Conservation (phyloP, 2,329 filamentous ascomycete species). For the Aureobasidium vineae region DNA sequence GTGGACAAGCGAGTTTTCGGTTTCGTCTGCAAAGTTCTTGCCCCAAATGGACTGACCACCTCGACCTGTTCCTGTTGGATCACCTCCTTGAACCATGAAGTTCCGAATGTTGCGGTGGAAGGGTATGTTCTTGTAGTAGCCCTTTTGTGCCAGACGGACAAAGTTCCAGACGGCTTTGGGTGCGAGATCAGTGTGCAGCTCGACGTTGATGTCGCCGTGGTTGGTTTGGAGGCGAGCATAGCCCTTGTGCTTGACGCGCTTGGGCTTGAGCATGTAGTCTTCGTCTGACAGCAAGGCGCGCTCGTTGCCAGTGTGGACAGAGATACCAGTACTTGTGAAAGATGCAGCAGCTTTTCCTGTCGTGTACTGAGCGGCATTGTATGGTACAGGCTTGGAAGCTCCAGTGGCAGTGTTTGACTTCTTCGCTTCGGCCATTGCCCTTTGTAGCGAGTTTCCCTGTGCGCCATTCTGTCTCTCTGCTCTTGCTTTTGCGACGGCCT, state of each 20-base stretch:
- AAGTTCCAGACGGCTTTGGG: constrained; percentile 98
- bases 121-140: constrained; percentile 78
- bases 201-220: constrained; percentile 78
- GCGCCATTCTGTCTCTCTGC: constrained; percentile 59
- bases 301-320: constrained; percentile 84
- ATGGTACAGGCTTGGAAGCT: constrained; percentile 52
- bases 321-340: constrained; percentile 92
- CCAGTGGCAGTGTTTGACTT: constrained; percentile 49
- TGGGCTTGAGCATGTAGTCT: constrained; percentile 93
- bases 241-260: constrained; percentile 82
- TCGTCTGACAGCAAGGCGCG: constrained; percentile 86
- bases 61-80: constrained; percentile 86
- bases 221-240: constrained; percentile 90
- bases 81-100: constrained; percentile 98
- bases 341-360: constrained; percentile 89
- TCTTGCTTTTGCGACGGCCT: constrained; percentile 87
- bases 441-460: constrained; percentile 30
- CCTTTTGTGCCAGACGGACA: constrained; percentile 77
- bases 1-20: constrained; percentile 86
- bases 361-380: constrained; percentile 87
- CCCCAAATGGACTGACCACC: constrained; percentile 93
- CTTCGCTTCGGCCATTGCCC: constrained; percentile 55
- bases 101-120: constrained; percentile 94
- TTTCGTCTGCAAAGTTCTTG: constrained; percentile 90
- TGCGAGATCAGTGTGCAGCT: constrained; percentile 86